Conservation (phyloP, 2,329 filamentous ascomycete species). For the Beauveria australis region DNA sequence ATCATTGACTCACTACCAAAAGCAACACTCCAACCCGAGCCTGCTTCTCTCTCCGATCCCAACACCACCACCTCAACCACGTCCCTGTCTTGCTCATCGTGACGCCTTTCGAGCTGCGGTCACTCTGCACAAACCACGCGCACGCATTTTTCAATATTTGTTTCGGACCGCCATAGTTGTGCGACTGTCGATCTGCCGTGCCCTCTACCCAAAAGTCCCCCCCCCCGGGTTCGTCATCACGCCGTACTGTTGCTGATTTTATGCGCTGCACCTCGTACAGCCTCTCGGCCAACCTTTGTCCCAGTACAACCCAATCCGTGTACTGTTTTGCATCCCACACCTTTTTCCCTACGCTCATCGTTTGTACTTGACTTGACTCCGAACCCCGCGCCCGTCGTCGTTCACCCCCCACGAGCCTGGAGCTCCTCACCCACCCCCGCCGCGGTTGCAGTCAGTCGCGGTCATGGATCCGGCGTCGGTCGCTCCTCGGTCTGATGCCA, state of each 20-base stretch:
- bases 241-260: neutral
- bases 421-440: neutral
- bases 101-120: neutral
- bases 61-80: neutral
- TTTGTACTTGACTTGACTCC: neutral
- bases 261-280: neutral
- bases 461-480: slow-evolving; percentile 24
- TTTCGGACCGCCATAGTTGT: slow-evolving; percentile 3
- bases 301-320: slow-evolving; percentile 5
- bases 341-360: neutral
- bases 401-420: neutral
- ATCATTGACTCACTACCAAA: neutral
- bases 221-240: neutral
- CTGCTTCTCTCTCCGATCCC: neutral
- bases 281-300: neutral
- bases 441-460: slow-evolving; percentile 11
- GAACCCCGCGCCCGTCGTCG: neutral
- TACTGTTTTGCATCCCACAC: neutral
- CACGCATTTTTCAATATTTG: neutral
- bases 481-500: slow-evolving; percentile 22
- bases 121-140: neutral
- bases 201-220: slow-evolving; percentile 5
- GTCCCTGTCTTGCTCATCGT: neutral
- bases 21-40: neutral
- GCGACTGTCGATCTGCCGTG: neutral